These are phyloP conservation scores for Malus hybrid DNA, from an alignment of 331 rosid species.

Conservation along the genomic window DNA sequence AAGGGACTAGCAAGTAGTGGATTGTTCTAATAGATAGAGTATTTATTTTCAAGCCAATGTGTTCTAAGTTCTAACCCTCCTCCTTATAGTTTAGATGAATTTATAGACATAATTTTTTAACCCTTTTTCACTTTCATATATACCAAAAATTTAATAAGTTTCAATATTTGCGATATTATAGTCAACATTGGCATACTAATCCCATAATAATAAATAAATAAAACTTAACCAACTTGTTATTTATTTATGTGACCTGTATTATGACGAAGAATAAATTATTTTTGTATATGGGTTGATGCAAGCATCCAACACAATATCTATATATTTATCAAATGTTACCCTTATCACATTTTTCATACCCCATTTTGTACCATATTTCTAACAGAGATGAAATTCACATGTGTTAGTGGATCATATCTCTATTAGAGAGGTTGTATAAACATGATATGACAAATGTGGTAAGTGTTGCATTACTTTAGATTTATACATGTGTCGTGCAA, in stretches of 20 bases:
- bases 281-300: neutral
- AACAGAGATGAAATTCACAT: too few species aligned
- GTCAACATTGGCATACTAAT: neutral
- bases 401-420: rapidly evolving
- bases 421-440: too few species aligned
- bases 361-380: too few species aligned
- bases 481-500: neutral
- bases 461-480: neutral
- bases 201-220: neutral
- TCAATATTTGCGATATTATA: neutral
- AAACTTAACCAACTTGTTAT: neutral
- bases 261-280: neutral
- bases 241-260: neutral
- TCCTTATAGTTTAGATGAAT: neutral
- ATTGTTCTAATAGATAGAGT: neutral
- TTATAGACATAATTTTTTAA: neutral
- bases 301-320: too few species aligned
- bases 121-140: neutral
- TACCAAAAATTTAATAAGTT: neutral
- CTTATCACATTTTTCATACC: too few species aligned
- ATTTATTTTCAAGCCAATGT: neutral
- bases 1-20: neutral
- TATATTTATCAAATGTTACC: too few species aligned
- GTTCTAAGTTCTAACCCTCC: neutral
- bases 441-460: too few species aligned